Conservation (phyloP, 1,284 basidiomycete genomes). For the Athelia sp. region DNA sequence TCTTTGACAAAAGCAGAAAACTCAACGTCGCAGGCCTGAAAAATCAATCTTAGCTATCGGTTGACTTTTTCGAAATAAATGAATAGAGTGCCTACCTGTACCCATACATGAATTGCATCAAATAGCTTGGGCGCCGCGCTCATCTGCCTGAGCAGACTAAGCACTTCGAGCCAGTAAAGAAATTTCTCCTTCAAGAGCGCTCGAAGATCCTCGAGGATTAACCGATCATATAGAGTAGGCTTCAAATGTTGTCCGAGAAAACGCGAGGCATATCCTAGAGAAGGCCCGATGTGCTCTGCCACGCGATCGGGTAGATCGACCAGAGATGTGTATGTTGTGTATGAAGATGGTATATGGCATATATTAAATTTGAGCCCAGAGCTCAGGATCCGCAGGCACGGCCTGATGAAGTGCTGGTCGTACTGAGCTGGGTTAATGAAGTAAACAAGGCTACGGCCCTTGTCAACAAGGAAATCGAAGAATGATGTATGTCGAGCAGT, state of each 20-base stretch:
- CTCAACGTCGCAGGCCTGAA: background rate
- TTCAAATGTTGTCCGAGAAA: slow-evolving; percentile 21
- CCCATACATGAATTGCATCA: slow-evolving; percentile 6
- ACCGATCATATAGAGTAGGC: slow-evolving; percentile 1
- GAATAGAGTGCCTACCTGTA: slow-evolving; percentile 3
- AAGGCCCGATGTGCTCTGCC: slow-evolving; percentile 10
- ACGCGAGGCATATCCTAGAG: slow-evolving; percentile 19
- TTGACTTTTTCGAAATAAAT: background rate
- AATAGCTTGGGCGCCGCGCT: background rate
- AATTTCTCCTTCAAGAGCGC: slow-evolving; percentile 13
- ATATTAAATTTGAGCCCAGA: slow-evolving; percentile 25
- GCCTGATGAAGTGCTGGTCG: slow-evolving; percentile 6
- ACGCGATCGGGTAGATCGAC: slow-evolving; percentile 8
- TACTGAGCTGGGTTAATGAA: background rate
- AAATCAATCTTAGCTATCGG: too few relatives aligned
- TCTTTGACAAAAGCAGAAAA: slow-evolving; percentile 4
- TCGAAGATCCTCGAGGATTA: slow-evolving; percentile 4
- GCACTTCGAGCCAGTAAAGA: slow-evolving; percentile 20
- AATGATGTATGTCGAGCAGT: background rate
- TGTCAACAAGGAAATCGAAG: background rate
- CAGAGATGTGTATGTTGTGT: slow-evolving; percentile 16
- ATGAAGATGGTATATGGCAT: slow-evolving; percentile 21
- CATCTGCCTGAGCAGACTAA: slow-evolving; percentile 9
- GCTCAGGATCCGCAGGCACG: slow-evolving; percentile 16
- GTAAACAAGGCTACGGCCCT: background rate